Percentiles rank a stretch among this genome's conserved stretches.
phyloP scores from a whole-genome alignment of 1,284 basidiomycete species.

The Termitomyces sp. region DNA sequence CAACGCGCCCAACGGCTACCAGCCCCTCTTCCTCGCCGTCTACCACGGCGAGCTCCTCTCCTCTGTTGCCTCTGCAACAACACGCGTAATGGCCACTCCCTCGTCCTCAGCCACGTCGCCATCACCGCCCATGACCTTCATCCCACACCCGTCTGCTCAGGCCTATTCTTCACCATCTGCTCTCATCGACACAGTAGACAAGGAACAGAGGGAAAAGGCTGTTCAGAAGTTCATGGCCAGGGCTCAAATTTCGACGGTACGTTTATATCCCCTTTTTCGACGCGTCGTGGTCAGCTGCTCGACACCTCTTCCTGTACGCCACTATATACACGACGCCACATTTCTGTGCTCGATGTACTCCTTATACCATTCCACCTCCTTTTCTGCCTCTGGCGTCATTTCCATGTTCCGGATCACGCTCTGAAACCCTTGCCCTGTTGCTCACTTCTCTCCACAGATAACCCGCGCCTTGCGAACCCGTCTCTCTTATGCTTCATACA shows the following conservation, averaged over 20 bases:
- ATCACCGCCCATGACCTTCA: conserved; percentile 62
- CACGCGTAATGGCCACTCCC: conserved; percentile 66
- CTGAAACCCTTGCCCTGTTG: conserved; percentile 31
- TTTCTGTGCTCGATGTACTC: not conserved
- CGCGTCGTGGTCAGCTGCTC: conserved; percentile 37
- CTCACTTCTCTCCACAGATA: conserved; percentile 51
- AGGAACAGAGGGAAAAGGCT: conserved; percentile 56
- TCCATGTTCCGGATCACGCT: conserved; percentile 14
- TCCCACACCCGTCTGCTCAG: conserved; percentile 37
- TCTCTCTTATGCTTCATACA: conserved; percentile 75
- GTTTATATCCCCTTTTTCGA: conserved; percentile 36
- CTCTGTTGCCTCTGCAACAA: conserved; percentile 13
- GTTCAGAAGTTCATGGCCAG: conserved; percentile 69
- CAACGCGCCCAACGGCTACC: conserved; percentile 35
- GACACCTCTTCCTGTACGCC: not conserved
- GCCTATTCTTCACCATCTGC: conserved; percentile 34
- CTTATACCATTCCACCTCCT: not conserved
- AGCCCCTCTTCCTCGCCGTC: conserved; percentile 32
- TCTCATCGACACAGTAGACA: conserved; percentile 40
- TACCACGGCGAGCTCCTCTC: conserved; percentile 31
- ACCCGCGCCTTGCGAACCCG: conserved; percentile 72
- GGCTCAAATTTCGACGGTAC: conserved; percentile 70
- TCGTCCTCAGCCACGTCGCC: conserved; percentile 73
- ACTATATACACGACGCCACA: not conserved
- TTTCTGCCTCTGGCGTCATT: conserved; percentile 2